Evolutionary conservation across 805 yeast species (phyloP).

Genomic region (Saccharomycopsis microspora): DNA sequence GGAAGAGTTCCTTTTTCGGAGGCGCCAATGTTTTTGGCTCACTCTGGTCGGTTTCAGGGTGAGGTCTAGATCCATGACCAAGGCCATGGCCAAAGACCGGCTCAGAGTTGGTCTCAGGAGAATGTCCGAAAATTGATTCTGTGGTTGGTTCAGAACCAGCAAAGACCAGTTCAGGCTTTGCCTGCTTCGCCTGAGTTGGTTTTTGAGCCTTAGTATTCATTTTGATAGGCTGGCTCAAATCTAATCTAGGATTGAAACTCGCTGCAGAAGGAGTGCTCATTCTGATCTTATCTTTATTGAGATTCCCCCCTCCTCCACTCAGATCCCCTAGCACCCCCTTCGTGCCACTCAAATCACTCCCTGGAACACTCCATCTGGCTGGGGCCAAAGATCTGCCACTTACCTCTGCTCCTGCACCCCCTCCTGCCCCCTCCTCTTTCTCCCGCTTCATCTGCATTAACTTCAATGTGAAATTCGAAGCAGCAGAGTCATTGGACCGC

Average conservation of each 20-base stretch:
- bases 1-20: conserved; percentile 10
- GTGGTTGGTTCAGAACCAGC: conserved; percentile 9
- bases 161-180: no score
- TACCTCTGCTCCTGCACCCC: neutral
- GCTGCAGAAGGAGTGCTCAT: conserved; percentile 5
- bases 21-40: conserved; percentile 6
- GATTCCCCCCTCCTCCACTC: neutral
- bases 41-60: neutral
- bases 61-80: neutral
- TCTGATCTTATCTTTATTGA: neutral
- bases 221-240: conserved; percentile 9
- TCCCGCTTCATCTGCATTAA: conserved; percentile 14
- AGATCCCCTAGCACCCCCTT: neutral
- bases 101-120: neutral
- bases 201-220: conserved; percentile 6
- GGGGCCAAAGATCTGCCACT: neutral
- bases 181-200: no score
- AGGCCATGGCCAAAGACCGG: neutral
- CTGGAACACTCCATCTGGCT: no score
- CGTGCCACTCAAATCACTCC: neutral
- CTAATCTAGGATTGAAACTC: conserved; percentile 3
- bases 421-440: conserved; percentile 2
- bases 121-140: neutral
- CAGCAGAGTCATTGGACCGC: conserved; percentile 4
- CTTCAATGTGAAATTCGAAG: conserved; percentile 13